Conservation (phyloP, 2,329 filamentous ascomycete genomes). For the Cladosporium sp. region DNA sequence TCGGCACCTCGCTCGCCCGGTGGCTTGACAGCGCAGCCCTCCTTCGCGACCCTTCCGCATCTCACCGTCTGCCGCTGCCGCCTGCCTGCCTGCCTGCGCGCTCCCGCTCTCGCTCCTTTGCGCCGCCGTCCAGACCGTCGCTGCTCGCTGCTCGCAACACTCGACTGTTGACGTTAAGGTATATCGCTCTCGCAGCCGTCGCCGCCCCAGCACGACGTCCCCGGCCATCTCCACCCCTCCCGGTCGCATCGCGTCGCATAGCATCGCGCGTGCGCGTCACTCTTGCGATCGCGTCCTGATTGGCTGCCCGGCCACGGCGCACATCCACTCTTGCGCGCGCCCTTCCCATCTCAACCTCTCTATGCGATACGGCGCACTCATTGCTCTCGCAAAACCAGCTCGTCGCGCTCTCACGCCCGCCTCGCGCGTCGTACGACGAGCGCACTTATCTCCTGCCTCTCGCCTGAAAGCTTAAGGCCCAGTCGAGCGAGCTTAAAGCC, state of each 20-base stretch:
- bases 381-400: not conserved
- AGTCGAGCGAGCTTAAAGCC: not conserved
- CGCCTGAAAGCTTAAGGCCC: not conserved
- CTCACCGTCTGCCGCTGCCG: conserved; percentile 9
- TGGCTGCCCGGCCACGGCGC: conserved; percentile 3
- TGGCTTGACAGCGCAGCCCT: conserved; percentile 11
- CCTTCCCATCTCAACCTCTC: not conserved
- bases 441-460: not conserved
- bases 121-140: not conserved
- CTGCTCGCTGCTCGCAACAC: not conserved
- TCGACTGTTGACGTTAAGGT: not conserved
- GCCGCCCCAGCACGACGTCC: not conserved
- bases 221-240: not conserved
- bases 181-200: no score
- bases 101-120: not conserved
- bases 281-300: conserved; percentile 10
- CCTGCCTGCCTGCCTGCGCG: not conserved
- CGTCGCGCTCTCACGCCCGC: not conserved
- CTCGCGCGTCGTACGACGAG: not conserved
- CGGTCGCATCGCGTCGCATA: not conserved
- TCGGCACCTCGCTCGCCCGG: conserved; percentile 6
- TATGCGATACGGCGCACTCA: not conserved
- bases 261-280: conserved; percentile 7
- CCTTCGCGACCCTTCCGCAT: conserved; percentile 5
- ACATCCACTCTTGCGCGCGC: not conserved